Evolutionary conservation across 2,329 filamentous ascomycete species (phyloP), one percentile per base, ranked within the genome.

Genomic region (Diaporthe eres): DNA sequence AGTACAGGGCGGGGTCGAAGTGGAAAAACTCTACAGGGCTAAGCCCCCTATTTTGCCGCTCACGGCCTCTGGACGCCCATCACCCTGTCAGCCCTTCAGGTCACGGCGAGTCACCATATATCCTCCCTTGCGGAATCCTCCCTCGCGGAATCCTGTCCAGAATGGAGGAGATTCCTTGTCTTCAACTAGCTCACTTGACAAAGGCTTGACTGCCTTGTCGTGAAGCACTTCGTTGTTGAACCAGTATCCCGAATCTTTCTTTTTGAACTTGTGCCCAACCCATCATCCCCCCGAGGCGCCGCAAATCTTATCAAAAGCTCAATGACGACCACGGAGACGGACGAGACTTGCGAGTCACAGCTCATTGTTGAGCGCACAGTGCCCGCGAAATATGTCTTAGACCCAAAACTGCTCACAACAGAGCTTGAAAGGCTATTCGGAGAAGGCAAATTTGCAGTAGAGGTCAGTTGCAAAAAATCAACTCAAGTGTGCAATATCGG

Each of bases 301-400:
- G 6, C 17, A 17, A 17, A 4, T 25, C 42, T n/a, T 8, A 1
- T n/a, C 19, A 51, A 7, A 34, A n/a, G 7, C 15, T 25, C 31
- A 6, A 67, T 51, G 19, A 34, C 47, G 13, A 22, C 22, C 44
- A 37, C 44, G 8, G 31, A 51, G 10, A 51, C 44, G 6, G 44
- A 44, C 28, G 63, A 67, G 22, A 58, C n/a, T 12, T 17, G 7
- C 31, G 57, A 39, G 42, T 53, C 34, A 5, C 28, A 49, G 34
- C 55, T 72, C 55, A 72, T 22, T 47, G 42, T 49, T 5, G 71
- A 72, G 25, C 71, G 55, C 19, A 7, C n/a, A 71, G 68, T 55
- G 49, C 49, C 53, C 15, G 72, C 51, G 9, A 74, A 74, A 37
- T 74, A 74, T 58, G 72, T 74, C 1, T n/a, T 65, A 4, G 60